Conservation (phyloP, 192 early-diverging fungal species). For the Podila verticillata region DNA sequence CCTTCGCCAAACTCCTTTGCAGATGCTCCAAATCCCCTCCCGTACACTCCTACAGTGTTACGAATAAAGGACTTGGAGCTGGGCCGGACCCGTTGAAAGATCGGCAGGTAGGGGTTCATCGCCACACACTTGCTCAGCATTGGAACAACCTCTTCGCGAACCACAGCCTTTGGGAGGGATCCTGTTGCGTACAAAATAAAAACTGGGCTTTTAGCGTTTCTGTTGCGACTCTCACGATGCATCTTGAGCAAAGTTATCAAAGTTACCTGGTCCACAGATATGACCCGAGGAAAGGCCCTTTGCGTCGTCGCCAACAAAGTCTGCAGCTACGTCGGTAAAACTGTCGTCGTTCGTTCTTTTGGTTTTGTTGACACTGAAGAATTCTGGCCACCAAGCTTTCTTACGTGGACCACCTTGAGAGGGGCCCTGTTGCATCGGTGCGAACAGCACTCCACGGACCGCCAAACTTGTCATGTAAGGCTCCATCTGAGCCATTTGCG, state of each 20-base stretch:
- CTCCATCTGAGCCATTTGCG: constrained; percentile 42
- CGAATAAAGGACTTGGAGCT: constrained; percentile 41
- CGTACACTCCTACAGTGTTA: constrained; percentile 17
- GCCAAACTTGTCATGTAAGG: constrained; percentile 40
- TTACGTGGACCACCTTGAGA: constrained; percentile 7
- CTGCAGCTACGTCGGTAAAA: constrained; percentile 16
- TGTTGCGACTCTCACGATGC: not conserved
- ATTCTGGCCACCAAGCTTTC: constrained; percentile 47
- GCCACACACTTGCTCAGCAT: constrained; percentile 34
- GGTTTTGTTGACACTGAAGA: constrained; percentile 28
- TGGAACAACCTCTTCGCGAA: constrained; percentile 42
- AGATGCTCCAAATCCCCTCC: constrained; percentile 4
- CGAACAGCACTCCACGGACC: constrained; percentile 30
- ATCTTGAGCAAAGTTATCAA: not conserved
- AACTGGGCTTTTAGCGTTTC: too few species aligned
- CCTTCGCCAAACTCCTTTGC: constrained; percentile 47
- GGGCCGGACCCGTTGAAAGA: constrained; percentile 19
- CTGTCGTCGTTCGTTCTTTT: constrained; percentile 23
- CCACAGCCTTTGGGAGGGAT: constrained; percentile 25
- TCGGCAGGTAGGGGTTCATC: constrained; percentile 27
- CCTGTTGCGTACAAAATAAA: constrained; percentile 2
- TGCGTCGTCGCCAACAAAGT: constrained; percentile 26
- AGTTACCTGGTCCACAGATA: constrained; percentile 30
- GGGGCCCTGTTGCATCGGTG: constrained; percentile 22
- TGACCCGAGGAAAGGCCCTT: constrained; percentile 28